A percentile compares a stretch with the other conserved stretches of the same genome.
These are phyloP conservation scores for Melampsora americana DNA, from an alignment of 1,284 basidiomycete species.

Conservation along the genomic window DNA sequence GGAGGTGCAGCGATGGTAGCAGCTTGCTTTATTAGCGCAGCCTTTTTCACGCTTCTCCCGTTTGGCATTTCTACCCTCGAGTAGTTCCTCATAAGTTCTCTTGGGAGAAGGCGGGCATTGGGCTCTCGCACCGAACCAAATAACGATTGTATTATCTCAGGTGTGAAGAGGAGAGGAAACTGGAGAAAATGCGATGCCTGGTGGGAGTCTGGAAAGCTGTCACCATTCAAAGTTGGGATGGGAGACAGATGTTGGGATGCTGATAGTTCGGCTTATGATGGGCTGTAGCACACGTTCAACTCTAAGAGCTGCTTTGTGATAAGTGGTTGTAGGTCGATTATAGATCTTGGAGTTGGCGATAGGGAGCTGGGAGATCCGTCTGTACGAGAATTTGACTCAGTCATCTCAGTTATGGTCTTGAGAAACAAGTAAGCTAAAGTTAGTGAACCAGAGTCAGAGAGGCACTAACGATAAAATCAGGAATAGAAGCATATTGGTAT, in stretches of 20 bases:
- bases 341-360: constrained; percentile 81
- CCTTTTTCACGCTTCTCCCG: constrained; percentile 11
- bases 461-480: constrained; percentile 60
- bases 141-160: constrained; percentile 25
- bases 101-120: background rate
- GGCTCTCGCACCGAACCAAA: constrained; percentile 2
- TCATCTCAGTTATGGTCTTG: constrained; percentile 11
- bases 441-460: background rate
- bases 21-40: background rate
- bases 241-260: constrained; percentile 21
- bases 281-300: constrained; percentile 65
- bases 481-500: constrained; percentile 72
- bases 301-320: constrained; percentile 69
- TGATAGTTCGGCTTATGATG: constrained; percentile 58
- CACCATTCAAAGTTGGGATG: constrained; percentile 16
- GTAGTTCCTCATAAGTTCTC: constrained; percentile 27
- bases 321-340: constrained; percentile 71
- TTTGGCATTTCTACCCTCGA: constrained; percentile 29
- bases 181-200: constrained; percentile 33
- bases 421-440: constrained; percentile 18
- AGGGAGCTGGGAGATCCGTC: constrained; percentile 78
- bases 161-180: constrained; percentile 16
- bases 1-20: background rate
- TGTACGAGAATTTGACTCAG: constrained; percentile 52
- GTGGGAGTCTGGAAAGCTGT: constrained; percentile 25